Percentiles rank a stretch among this genome's conserved stretches.
These are phyloP conservation scores for Emergomyces orientalis DNA, from an alignment of 2,329 filamentous ascomycete species.

Conservation along the genomic window DNA sequence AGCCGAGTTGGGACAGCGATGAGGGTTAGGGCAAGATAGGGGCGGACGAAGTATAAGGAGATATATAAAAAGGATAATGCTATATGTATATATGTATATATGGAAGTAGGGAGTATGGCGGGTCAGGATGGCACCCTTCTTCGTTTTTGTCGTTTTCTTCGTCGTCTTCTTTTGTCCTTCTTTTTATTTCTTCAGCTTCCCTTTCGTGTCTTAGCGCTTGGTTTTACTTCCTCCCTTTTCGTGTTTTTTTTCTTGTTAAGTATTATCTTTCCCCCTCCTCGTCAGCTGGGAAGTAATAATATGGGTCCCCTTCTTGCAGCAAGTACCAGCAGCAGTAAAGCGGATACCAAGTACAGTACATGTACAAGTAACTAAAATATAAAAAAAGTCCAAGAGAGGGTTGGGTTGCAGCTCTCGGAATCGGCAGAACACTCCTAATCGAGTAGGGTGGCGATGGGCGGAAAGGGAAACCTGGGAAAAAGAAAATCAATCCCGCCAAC, in stretches of 20 bases:
- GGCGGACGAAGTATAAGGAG: background rate
- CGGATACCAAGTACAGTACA: background rate
- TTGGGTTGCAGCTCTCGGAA: background rate
- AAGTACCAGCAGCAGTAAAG: background rate
- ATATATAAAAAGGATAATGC: background rate
- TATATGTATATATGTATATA: background rate
- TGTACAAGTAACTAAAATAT: background rate
- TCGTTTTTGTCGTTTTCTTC: background rate
- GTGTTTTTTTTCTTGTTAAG: background rate
- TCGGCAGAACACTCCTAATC: constrained; percentile 5
- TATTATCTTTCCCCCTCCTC: background rate
- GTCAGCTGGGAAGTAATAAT: background rate
- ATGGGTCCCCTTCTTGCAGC: background rate
- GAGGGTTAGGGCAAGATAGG: background rate
- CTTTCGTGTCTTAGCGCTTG: background rate
- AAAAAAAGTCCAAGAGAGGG: too few species aligned
- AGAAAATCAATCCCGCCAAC: background rate
- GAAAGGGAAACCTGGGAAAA: background rate
- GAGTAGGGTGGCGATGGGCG: background rate
- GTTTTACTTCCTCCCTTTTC: background rate
- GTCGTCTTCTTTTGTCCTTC: background rate
- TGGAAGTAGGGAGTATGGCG: background rate
- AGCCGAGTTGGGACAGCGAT: background rate
- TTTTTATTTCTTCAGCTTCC: background rate
- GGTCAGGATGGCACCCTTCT: background rate